phyloP scores from a whole-genome alignment of 345 rosid species.

The Sonneratia alba region DNA sequence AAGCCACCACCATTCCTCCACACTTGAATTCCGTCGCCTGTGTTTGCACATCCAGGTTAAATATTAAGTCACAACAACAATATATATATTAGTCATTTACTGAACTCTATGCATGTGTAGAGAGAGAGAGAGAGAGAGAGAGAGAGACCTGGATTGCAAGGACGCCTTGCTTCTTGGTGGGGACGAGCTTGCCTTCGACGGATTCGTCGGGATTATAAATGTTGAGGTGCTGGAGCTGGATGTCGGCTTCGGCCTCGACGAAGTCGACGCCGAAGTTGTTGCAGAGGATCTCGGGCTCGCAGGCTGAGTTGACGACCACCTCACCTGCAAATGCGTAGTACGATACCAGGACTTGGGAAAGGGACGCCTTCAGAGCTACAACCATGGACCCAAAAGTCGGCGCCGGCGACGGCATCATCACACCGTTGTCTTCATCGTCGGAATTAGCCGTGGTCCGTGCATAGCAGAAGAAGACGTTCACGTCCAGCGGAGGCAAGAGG shows the following conservation, averaged over 20 bases:
- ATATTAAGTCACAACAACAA: too few species aligned
- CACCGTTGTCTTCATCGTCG: slow-evolving; percentile 10
- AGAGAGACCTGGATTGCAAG: slow-evolving; percentile 58
- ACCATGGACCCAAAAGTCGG: slow-evolving; percentile 20
- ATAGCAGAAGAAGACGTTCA: too few species aligned
- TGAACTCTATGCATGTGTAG: too few species aligned
- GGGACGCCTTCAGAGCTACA: slow-evolving; percentile 36
- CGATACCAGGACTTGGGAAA: slow-evolving; percentile 54
- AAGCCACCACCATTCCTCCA: slow-evolving; percentile 54
- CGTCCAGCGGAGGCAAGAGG: too few species aligned
- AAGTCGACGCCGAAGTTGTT: slow-evolving; percentile 83
- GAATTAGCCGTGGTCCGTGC: too few species aligned
- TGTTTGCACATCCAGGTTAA: too few species aligned
- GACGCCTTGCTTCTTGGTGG: slow-evolving; percentile 45
- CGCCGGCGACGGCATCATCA: background rate
- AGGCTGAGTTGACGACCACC: slow-evolving; percentile 41
- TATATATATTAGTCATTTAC: too few species aligned
- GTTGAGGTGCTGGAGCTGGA: slow-evolving; percentile 45
- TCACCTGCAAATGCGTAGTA: slow-evolving; percentile 73
- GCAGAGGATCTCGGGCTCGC: slow-evolving; percentile 78
- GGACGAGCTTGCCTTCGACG: slow-evolving; percentile 56
- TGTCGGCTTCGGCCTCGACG: slow-evolving; percentile 46
- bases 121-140: slow-evolving; percentile 2
- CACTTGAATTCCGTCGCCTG: slow-evolving; percentile 60
- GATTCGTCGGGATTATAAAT: slow-evolving; percentile 57